Conservation (phyloP, 148 eudicot genomes). For the Chenopodium formosanum region DNA sequence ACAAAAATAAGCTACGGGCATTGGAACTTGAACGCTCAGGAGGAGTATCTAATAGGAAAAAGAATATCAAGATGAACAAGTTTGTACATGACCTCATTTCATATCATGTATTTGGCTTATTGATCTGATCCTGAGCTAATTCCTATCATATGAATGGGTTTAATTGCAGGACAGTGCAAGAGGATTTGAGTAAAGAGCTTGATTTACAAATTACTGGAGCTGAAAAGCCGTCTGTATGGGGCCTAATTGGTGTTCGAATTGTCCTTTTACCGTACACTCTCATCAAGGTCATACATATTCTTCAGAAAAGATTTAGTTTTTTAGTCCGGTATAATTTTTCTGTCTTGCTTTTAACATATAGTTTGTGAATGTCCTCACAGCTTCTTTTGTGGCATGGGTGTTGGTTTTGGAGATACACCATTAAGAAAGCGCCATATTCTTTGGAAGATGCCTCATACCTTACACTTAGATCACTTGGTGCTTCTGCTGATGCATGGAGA, state of each 20-base stretch:
- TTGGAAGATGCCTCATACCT: slow-evolving; percentile 91
- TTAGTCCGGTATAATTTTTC: not conserved
- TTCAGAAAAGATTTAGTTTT: not conserved
- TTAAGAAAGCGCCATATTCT: slow-evolving; percentile 70
- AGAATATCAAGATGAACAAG: slow-evolving; percentile 68
- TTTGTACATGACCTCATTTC: slow-evolving; percentile 27
- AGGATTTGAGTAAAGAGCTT: slow-evolving; percentile 91
- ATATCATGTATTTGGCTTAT: not conserved
- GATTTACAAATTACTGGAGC: slow-evolving; percentile 96
- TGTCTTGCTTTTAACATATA: slow-evolving; percentile 13
- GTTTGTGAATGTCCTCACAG: slow-evolving; percentile 36
- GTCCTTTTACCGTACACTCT: slow-evolving; percentile 81
- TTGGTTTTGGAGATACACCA: slow-evolving; percentile 84
- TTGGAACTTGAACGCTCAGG: slow-evolving; percentile 91
- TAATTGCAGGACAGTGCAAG: slow-evolving; percentile 58
- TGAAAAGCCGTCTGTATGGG: slow-evolving; percentile 89
- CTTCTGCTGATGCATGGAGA: slow-evolving; percentile 59
- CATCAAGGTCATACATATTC: slow-evolving; percentile 52
- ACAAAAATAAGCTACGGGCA: slow-evolving; percentile 78
- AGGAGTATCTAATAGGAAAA: slow-evolving; percentile 70
- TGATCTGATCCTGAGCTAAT: not conserved
- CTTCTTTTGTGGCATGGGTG: slow-evolving; percentile 73
- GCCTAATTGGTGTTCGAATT: slow-evolving; percentile 67
- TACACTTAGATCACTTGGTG: slow-evolving; percentile 70
- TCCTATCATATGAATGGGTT: not conserved